A percentile compares a stretch with the other conserved stretches of the same genome.
Evolutionary conservation across 495 filamentous ascomycete species (phyloP).

Genomic region (Poronia punctata): DNA sequence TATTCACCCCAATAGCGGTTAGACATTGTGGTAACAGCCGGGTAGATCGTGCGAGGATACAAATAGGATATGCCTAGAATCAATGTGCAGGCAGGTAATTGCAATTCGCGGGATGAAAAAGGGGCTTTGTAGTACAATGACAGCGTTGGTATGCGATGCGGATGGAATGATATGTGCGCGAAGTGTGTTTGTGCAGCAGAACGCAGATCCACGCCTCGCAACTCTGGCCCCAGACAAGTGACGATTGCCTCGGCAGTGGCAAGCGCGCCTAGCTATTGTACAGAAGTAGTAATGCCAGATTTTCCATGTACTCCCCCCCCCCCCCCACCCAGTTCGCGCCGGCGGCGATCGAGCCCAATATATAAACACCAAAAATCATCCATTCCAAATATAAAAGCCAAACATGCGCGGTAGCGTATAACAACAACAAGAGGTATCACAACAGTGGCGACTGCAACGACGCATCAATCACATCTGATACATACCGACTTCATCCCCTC

Average conservation of each 20-base stretch:
- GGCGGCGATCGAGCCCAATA: conserved; percentile 23
- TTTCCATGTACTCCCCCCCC: conserved; percentile 20
- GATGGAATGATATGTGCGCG: conserved; percentile 32
- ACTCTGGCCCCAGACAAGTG: conserved; percentile 24
- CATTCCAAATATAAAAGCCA: conserved; percentile 20
- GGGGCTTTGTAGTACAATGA: conserved; percentile 25
- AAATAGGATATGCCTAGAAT: conserved; percentile 23
- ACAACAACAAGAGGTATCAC: conserved; percentile 42
- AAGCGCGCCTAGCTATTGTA: conserved; percentile 31
- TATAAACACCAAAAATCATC: conserved; percentile 29
- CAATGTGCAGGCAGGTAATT: conserved; percentile 23
- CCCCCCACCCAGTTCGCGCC: no score
- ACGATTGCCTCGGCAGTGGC: conserved; percentile 21
- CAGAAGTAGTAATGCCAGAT: conserved; percentile 29
- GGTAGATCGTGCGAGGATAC: no score
- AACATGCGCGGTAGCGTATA: conserved; percentile 24
- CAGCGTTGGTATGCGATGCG: conserved; percentile 29
- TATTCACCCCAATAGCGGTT: conserved; percentile 16
- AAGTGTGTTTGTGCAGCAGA: conserved; percentile 30
- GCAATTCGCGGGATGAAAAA: conserved; percentile 23
- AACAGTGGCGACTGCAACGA: conserved; percentile 22
- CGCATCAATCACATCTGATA: conserved; percentile 62
- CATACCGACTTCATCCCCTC: conserved; percentile 92
- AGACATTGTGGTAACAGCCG: conserved; percentile 32
- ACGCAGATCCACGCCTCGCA: conserved; percentile 29